Evolutionary conservation across 768 basidiomycete species (phyloP).

Genomic region (Kwoniella mangroviensis): DNA sequence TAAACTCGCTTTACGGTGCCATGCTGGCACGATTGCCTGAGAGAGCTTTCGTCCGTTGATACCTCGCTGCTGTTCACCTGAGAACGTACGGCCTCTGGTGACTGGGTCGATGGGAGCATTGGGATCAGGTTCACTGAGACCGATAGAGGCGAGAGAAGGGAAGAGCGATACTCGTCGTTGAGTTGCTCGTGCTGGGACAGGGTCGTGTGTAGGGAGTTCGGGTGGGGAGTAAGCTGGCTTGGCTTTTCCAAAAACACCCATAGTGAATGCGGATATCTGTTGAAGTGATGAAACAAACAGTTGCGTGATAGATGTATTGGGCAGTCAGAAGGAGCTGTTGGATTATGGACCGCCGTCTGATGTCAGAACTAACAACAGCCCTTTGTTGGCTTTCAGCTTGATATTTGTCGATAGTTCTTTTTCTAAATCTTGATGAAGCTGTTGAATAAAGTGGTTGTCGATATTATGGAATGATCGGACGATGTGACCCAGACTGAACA

Average conservation of each 20-base stretch:
- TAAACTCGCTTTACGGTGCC: slow-evolving; percentile 35
- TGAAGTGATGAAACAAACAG: no score
- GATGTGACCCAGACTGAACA: no score
- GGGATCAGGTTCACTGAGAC: slow-evolving; percentile 20
- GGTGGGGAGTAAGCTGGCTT: slow-evolving; percentile 40
- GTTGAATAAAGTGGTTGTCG: no score
- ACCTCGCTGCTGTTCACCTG: slow-evolving; percentile 30
- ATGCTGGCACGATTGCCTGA: slow-evolving; percentile 34
- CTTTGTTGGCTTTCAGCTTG: no score
- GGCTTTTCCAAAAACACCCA: slow-evolving; percentile 35
- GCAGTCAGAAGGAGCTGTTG: no score
- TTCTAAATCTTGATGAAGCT: no score
- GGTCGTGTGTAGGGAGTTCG: slow-evolving; percentile 31
- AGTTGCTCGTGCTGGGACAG: slow-evolving; percentile 13
- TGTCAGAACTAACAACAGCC: no score
- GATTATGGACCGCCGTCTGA: no score
- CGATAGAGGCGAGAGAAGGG: slow-evolving; percentile 28
- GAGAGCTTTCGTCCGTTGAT: slow-evolving; percentile 37
- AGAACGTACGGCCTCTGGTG: slow-evolving; percentile 14
- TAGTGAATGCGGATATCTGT: slow-evolving; percentile 3
- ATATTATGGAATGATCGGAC: no score
- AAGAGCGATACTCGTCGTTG: slow-evolving; percentile 27
- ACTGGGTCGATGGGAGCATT: slow-evolving; percentile 28
- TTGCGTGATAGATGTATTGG: no score
- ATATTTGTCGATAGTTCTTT: no score